A percentile compares a stretch with the other conserved stretches of the same genome.
These are phyloP conservation scores for Grigorovia humatica DNA, from an alignment of 805 yeast genomes.

Conservation along the genomic window DNA sequence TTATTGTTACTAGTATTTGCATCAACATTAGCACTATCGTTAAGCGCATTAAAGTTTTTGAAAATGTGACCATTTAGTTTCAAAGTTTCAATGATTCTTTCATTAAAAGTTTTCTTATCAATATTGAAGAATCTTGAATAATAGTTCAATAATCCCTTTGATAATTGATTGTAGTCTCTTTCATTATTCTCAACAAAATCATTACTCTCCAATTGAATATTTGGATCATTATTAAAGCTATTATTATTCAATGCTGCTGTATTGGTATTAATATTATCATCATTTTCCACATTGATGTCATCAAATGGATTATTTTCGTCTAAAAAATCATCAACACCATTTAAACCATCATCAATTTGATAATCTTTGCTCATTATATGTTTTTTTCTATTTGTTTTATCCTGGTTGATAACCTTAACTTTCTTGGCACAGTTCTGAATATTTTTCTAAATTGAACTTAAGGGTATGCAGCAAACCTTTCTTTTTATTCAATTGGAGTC, in stretches of 20 bases:
- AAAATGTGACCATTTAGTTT: background rate
- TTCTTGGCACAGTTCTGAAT: background rate
- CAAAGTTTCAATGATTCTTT: background rate
- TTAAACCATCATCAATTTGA: slow-evolving; percentile 17
- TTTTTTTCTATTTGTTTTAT: too few species aligned
- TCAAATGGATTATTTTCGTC: slow-evolving; percentile 16
- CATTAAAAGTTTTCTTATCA: background rate
- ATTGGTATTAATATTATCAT: background rate
- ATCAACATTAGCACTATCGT: background rate
- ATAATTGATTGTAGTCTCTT: slow-evolving; percentile 2
- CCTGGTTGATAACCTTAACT: background rate
- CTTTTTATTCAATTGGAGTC: too few species aligned
- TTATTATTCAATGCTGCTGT: background rate
- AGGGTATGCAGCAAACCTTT: too few species aligned
- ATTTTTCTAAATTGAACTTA: too few species aligned
- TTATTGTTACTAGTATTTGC: background rate
- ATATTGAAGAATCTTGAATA: slow-evolving; percentile 19
- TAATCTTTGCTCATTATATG: background rate
- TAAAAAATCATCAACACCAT: slow-evolving; percentile 21
- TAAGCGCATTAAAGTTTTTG: background rate
- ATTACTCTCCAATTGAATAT: background rate
- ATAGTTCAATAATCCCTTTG: slow-evolving; percentile 20
- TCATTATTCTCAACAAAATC: background rate
- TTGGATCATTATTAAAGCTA: slow-evolving; percentile 2
- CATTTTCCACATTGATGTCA: slow-evolving; percentile 2